Evolutionary conservation across 1,139 yeast species (phyloP).

Genomic region (Nakaseomyces delphensis): DNA sequence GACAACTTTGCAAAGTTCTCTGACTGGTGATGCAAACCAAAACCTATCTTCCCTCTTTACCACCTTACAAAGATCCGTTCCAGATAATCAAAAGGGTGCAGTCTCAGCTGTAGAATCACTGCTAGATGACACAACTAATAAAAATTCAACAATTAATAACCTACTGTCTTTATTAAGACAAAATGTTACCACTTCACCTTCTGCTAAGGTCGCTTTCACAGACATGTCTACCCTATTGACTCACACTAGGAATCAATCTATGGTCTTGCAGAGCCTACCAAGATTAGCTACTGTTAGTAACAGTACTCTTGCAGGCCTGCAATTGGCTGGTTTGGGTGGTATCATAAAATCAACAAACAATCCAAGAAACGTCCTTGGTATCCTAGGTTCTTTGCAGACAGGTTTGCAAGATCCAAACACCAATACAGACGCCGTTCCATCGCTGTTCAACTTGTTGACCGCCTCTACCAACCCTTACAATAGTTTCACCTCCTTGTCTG

Average conservation of each 20-base stretch:
- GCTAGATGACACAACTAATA: constrained; percentile 14
- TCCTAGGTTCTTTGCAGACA: constrained; percentile 16
- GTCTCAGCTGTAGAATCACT: constrained; percentile 12
- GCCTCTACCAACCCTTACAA: constrained; percentile 24
- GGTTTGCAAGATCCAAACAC: constrained; percentile 15
- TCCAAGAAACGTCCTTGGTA: constrained; percentile 18
- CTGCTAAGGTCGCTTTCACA: constrained; percentile 20
- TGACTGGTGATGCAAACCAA: constrained; percentile 7
- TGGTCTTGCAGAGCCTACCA: constrained; percentile 17
- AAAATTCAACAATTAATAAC: constrained; percentile 19
- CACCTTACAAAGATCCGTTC: constrained; percentile 8
- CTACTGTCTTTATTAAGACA: constrained; percentile 18
- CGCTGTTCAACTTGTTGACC: constrained; percentile 20
- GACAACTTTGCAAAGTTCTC: constrained; percentile 13
- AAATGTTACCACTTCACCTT: constrained; percentile 21
- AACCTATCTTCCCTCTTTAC: constrained; percentile 8
- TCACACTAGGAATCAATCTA: constrained; percentile 18
- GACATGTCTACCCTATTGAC: constrained; percentile 17
- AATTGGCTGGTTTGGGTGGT: constrained; percentile 20
- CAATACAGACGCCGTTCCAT: constrained; percentile 17
- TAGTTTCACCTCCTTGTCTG: constrained; percentile 23
- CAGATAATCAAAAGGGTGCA: constrained; percentile 7
- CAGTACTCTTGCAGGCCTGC: constrained; percentile 20
- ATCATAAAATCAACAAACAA: constrained; percentile 21
- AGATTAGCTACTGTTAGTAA: constrained; percentile 20